phyloP scores from a whole-genome alignment of 345 rosid genomes.

The Aegle marmelos region DNA sequence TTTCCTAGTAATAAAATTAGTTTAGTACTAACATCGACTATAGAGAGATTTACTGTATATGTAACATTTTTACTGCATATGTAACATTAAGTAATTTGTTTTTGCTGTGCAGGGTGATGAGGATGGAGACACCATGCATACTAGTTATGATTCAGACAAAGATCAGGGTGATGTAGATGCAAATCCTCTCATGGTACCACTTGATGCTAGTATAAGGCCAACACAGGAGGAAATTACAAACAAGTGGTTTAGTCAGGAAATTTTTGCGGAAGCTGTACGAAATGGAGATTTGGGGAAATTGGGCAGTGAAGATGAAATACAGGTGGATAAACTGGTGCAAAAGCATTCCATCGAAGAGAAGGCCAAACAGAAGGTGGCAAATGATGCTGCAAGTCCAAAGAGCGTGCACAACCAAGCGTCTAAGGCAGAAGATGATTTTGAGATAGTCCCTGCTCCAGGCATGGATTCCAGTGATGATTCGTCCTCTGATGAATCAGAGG shows the following conservation, averaged over 20 bases:
- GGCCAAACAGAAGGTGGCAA: conserved; percentile 35
- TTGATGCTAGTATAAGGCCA: conserved; percentile 60
- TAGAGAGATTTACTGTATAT: neutral
- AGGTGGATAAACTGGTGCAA: conserved; percentile 27
- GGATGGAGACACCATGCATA: conserved; percentile 34
- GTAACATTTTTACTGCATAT: neutral
- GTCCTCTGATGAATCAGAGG: conserved; percentile 70
- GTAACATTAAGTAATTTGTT: neutral
- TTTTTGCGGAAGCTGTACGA: conserved; percentile 75
- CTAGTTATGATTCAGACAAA: conserved; percentile 72
- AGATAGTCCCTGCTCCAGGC: conserved; percentile 76
- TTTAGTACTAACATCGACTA: no score
- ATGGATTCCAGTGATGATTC: conserved; percentile 79
- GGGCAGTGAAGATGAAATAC: conserved; percentile 55
- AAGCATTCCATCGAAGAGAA: conserved; percentile 17
- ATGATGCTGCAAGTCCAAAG: conserved; percentile 19
- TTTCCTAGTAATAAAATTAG: no score
- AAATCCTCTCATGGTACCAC: conserved; percentile 78
- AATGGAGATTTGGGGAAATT: conserved; percentile 64
- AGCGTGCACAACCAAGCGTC: conserved; percentile 19
- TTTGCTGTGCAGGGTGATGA: conserved; percentile 53
- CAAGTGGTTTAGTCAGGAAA: conserved; percentile 84
- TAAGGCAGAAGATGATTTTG: conserved; percentile 57
- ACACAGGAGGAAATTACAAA: conserved; percentile 69
- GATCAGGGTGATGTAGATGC: conserved; percentile 53